phyloP scores from a whole-genome alignment of 2,329 filamentous ascomycete species.

The Mycosphaerella arachidis region DNA sequence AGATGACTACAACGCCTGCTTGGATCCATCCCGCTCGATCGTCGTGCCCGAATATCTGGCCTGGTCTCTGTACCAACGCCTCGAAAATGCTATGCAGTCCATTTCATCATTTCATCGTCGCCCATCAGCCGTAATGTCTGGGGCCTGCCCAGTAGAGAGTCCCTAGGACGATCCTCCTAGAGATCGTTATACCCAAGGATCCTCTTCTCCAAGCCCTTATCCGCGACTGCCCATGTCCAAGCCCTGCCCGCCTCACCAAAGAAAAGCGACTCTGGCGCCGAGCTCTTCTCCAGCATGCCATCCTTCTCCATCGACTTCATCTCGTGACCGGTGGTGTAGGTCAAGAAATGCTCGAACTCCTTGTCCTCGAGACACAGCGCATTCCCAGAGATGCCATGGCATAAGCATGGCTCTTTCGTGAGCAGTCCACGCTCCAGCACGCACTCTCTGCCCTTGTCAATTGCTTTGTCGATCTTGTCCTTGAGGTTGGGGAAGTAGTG shows the following conservation, averaged over 20 bases:
- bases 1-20: background rate
- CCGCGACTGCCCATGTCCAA: slow-evolving; percentile 42
- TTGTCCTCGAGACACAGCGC: slow-evolving; percentile 52
- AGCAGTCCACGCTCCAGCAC: slow-evolving; percentile 56
- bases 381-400: slow-evolving; percentile 62
- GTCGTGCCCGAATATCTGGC: background rate
- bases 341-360: slow-evolving; percentile 54
- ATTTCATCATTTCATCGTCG: background rate
- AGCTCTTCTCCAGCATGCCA: slow-evolving; percentile 49
- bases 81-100: slow-evolving; percentile 1
- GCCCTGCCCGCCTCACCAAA: slow-evolving; percentile 41
- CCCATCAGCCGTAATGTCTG: background rate
- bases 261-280: slow-evolving; percentile 48
- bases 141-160: background rate
- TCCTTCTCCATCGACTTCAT: slow-evolving; percentile 52
- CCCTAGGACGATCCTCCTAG: slow-evolving; percentile 22
- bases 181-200: slow-evolving; percentile 50
- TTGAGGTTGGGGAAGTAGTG: slow-evolving; percentile 53
- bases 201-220: slow-evolving; percentile 44
- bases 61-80: background rate
- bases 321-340: slow-evolving; percentile 53
- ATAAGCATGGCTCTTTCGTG: slow-evolving; percentile 61
- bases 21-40: background rate
- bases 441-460: slow-evolving; percentile 50
- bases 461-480: slow-evolving; percentile 50